Base-by-base conservation (phyloP, 1,284 basidiomycete genomes). In the Ganoderma meredithae region DNA sequence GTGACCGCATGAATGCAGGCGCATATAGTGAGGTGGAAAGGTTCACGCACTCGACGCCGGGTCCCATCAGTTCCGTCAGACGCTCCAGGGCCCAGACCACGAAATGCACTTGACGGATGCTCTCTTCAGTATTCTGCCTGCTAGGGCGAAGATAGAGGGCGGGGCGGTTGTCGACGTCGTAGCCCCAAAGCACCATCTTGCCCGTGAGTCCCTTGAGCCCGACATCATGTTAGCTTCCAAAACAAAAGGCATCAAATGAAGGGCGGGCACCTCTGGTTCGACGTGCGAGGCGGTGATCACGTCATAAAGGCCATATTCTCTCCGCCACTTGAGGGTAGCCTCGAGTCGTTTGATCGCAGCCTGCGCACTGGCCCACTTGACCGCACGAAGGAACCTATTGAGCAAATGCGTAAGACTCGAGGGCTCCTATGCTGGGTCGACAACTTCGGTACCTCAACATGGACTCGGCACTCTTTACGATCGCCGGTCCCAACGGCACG, bases 81-180 rank as follows among this genome's bases (percentile, higher is more conserved):
- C 90, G 86, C 75, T 94, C 93, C 19, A 94, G 76, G 80, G 89
- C 83, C 87, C 90, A 96, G 41, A 95, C 88, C 0, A 86, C 82
- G 76, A 88, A 93, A 65, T 94, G 86, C 61, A 96, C 86, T 79
- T 96, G 94, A 47, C 91, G 84, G 0, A 85, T 84, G 25, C 86
- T 82, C 71, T 90, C 91, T n/a, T 88, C 85, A 0, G 94, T 96
- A 78, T 96, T 96, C 79, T 96, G 94, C 55, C 88, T 86, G 71
- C 90, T 93, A 0, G 95, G 95, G 49, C 91, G 87, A 82, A 96
- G 86, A 81, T 95, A 96, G 47, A 93, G 78, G 1, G 86, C 89
- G 0, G 95, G 95, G 67, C 93, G 82, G 9, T 90, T 81, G 65
- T 83, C 80, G 9, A 75, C 72, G 68, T 97, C 95, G 77, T 90